Conservation (phyloP, 257 asterid genomes). For the Mitragyna speciosa region DNA sequence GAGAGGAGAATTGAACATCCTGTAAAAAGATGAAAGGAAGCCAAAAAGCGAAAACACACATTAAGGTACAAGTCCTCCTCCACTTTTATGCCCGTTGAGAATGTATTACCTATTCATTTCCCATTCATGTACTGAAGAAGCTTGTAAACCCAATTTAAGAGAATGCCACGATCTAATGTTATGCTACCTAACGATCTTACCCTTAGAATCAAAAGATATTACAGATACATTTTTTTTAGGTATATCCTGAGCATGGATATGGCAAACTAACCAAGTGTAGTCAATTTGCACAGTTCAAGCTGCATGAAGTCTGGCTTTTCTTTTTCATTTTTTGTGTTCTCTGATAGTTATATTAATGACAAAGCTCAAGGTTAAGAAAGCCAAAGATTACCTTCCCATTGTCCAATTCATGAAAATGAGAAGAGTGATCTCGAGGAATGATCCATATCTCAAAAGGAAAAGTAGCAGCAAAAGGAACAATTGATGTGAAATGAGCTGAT, state of each 20-base stretch:
- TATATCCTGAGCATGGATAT: not conserved
- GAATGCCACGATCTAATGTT: not conserved
- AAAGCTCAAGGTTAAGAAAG: not conserved
- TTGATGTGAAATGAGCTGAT: conserved; percentile 61
- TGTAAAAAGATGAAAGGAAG: not conserved
- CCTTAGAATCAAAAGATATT: not conserved
- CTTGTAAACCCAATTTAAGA: not conserved
- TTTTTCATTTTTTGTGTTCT: not conserved
- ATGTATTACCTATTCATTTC: not conserved
- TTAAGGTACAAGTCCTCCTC: not conserved
- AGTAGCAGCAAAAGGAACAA: conserved; percentile 79
- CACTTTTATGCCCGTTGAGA: not conserved
- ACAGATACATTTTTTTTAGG: not conserved
- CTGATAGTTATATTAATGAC: not conserved
- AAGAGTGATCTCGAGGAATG: conserved; percentile 73
- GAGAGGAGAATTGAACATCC: not conserved
- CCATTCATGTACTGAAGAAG: not conserved
- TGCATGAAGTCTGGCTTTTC: not conserved
- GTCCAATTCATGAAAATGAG: conserved; percentile 74
- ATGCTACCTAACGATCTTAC: not conserved
- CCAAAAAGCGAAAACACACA: too few relatives aligned
- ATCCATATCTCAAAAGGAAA: conserved; percentile 94
- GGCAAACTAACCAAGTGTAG: not conserved
- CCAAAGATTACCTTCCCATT: conserved; percentile 51
- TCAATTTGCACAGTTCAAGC: not conserved